These are phyloP conservation scores for Chlorella ohadii DNA, from an alignment of 139 green algal species.

Conservation along the genomic window DNA sequence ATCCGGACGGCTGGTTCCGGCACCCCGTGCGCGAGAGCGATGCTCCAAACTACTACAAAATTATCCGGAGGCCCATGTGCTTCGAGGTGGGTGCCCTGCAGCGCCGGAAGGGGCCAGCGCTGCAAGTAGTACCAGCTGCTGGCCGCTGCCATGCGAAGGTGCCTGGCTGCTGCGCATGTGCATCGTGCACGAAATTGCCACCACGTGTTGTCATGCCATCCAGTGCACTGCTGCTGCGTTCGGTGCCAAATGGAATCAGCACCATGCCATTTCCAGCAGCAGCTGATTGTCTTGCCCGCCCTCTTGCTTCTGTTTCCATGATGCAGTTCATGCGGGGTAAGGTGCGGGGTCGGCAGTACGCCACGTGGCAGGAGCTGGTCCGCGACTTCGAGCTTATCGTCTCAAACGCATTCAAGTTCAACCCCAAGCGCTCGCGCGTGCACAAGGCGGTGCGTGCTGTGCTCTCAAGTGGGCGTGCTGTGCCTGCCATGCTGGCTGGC, in stretches of 20 bases:
- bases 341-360: slow-evolving; percentile 47
- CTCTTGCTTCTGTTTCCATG: no score
- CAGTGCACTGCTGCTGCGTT: neutral
- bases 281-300: no score
- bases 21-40: slow-evolving; percentile 57
- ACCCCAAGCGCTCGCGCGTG: slow-evolving; percentile 63
- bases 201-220: neutral
- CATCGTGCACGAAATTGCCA: neutral
- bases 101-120: no score
- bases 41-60: slow-evolving; percentile 60
- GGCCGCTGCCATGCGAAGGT: no score
- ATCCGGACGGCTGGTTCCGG: slow-evolving; percentile 64
- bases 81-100: slow-evolving; percentile 54
- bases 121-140: no score
- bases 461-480: neutral
- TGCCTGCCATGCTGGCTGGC: no score
- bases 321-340: slow-evolving; percentile 61
- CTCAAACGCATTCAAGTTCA: slow-evolving; percentile 75
- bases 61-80: slow-evolving; percentile 75
- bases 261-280: no score
- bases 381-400: slow-evolving; percentile 78
- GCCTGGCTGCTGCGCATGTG: neutral
- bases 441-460: slow-evolving; percentile 51
- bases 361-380: slow-evolving; percentile 58
- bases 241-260: no score